Evolutionary conservation across 78 protist genomes (phyloP), one percentile per base, ranked within the genome.

Genomic region (Dictyostelium purpureum): DNA sequence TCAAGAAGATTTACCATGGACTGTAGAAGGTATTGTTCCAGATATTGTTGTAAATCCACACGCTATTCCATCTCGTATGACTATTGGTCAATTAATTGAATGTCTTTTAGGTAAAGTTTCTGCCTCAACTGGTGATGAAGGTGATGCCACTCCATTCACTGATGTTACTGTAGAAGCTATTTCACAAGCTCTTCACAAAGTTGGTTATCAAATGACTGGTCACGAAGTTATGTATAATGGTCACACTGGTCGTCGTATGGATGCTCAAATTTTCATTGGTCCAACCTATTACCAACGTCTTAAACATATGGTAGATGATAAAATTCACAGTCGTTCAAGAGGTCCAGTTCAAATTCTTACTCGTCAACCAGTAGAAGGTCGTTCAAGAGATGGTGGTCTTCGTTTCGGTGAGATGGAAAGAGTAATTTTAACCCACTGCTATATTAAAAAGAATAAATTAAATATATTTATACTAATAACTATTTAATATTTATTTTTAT

Each of bases 31-130:
- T 59, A 87, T 99, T 16, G 95, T 96, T 14, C 99, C 99, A 3
- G 99, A 99, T 88, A 90, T 99, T 40, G 97, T 99, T 94, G 99
- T 99, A 99, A 99, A 99, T 90, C 99, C 99, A 14, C 99, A 99
- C 95, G 99, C 99, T 54, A 99, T 97, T 96, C 99, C 99, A 47
- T 93, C 97, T 31, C 94, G 99, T 45, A 98, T 98, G 98, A 97
- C 99, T 1, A 99, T 98, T 61, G 99, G 99, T 21, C 99, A 99
- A 90, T 80, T 99, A 96, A 95, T 99, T 35, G 99, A 99, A 81
- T 82, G 99, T 5, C 26, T 99, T 16, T 96, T 95, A 0, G 99
- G 99, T 59, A 99, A 99, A 94, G 98, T 97, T 14, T 99, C 97
- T 18, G 95, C 98, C 2, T 3, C 96, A 19, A 87, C 74, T 7